Percentiles rank a stretch among this genome's conserved stretches.
Evolutionary conservation across 306 rosid species (phyloP).

Genomic region (Cucurbita maxima): DNA sequence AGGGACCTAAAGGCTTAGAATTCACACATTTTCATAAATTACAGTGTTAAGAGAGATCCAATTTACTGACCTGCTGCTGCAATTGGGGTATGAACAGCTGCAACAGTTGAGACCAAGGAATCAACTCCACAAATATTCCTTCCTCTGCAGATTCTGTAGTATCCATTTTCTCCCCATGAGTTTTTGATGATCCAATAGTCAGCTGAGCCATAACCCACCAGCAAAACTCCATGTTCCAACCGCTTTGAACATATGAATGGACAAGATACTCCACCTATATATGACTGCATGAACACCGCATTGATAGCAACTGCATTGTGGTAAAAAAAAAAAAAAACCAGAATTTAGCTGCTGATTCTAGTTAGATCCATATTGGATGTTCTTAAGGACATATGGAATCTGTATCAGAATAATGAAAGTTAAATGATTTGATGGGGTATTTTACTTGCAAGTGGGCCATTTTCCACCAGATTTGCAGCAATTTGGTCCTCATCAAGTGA

Average conservation of each 20-base stretch:
- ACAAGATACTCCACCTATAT: slow-evolving; percentile 82
- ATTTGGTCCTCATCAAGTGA: slow-evolving; percentile 80
- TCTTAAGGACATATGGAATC: neutral
- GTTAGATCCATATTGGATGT: neutral
- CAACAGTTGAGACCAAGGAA: slow-evolving; percentile 73
- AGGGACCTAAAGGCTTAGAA: neutral
- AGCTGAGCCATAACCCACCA: slow-evolving; percentile 72
- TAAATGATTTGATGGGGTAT: too few relatives aligned
- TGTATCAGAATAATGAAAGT: neutral
- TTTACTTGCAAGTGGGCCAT: slow-evolving; percentile 88
- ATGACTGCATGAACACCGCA: slow-evolving; percentile 92
- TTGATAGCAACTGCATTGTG: slow-evolving; percentile 72
- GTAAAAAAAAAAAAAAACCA: neutral
- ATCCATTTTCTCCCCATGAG: slow-evolving; percentile 96
- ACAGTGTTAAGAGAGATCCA: neutral
- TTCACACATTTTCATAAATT: neutral
- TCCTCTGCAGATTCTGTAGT: slow-evolving; percentile 73
- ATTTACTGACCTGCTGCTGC: neutral
- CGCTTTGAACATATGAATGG: slow-evolving; percentile 76
- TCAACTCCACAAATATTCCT: slow-evolving; percentile 82
- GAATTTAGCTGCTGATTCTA: neutral
- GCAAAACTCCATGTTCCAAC: slow-evolving; percentile 65
- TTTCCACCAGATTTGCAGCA: slow-evolving; percentile 80
- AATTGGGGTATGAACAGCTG: slow-evolving; percentile 28
- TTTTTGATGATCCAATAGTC: slow-evolving; percentile 90